These are phyloP conservation scores for Fusarium albosuccineum DNA, from an alignment of 2,329 filamentous ascomycete species.

Conservation along the genomic window DNA sequence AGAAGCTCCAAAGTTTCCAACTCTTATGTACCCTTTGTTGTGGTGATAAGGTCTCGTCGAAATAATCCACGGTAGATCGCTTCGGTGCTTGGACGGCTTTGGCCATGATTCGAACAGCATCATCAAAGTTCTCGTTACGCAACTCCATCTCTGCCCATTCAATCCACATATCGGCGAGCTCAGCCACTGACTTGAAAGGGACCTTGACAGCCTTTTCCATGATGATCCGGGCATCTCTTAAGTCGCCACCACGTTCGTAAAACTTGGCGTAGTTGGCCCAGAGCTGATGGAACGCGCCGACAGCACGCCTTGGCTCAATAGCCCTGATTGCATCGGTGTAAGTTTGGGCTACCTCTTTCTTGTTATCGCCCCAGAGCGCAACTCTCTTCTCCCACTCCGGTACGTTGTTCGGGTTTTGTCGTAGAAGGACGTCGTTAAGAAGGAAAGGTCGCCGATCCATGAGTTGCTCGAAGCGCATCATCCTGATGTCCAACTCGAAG, in stretches of 20 bases:
- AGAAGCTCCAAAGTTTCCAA: slow-evolving; percentile 99
- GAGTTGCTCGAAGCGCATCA: slow-evolving; percentile 97
- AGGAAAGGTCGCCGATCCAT: slow-evolving; percentile 98
- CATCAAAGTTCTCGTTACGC: slow-evolving; percentile 94
- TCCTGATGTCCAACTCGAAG: slow-evolving; percentile 93
- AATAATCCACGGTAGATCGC: slow-evolving; percentile 98
- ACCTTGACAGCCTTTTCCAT: slow-evolving; percentile 99
- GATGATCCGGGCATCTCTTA: slow-evolving; percentile 88
- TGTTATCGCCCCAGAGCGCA: slow-evolving; percentile 95
- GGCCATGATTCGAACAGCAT: slow-evolving; percentile 94
- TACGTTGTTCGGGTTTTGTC: slow-evolving; percentile 97
- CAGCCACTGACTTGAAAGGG: slow-evolving; percentile 96
- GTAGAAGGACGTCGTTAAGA: slow-evolving; percentile 92
- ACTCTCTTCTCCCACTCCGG: slow-evolving; percentile 97
- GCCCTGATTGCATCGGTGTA: slow-evolving; percentile 95
- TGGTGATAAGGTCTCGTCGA: slow-evolving; percentile 92
- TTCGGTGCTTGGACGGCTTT: slow-evolving; percentile 98
- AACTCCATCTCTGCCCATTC: slow-evolving; percentile 99
- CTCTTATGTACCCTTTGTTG: slow-evolving; percentile 98
- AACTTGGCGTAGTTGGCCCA: slow-evolving; percentile 98
- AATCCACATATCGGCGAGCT: slow-evolving; percentile 98
- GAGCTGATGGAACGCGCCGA: slow-evolving; percentile 92
- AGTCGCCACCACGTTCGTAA: slow-evolving; percentile 88
- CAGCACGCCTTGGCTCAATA: slow-evolving; percentile 92
- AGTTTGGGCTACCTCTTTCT: slow-evolving; percentile 89